Evolutionary conservation across 306 rosid genomes (phyloP).

Genomic region (Mucuna pruriens): DNA sequence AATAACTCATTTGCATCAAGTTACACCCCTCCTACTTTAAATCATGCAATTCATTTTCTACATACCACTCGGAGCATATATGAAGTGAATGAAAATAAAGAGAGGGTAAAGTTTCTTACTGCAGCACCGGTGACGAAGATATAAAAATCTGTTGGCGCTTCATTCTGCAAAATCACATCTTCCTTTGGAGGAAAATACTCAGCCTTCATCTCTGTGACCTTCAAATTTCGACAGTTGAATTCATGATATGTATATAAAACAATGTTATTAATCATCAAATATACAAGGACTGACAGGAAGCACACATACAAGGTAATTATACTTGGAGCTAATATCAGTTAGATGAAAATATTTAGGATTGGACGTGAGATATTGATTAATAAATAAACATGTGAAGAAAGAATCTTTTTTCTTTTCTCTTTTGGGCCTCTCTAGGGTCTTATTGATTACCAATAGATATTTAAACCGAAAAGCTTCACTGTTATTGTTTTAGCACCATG

Average conservation of each 20-base stretch:
- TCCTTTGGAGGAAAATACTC: constrained; percentile 96
- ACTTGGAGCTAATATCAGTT: not conserved
- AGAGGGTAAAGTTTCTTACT: constrained; percentile 51
- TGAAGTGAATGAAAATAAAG: not conserved
- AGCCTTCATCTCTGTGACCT: constrained; percentile 90
- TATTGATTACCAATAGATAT: not conserved
- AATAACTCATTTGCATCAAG: not conserved
- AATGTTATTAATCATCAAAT: not conserved
- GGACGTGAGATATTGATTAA: not conserved
- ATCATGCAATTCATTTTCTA: not conserved
- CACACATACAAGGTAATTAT: not conserved
- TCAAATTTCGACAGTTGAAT: constrained; percentile 19
- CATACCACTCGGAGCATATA: not conserved
- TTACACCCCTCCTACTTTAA: not conserved
- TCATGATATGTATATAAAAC: constrained; percentile 25
- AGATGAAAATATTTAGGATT: not conserved
- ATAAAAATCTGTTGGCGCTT: constrained; percentile 87
- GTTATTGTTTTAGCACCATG: not conserved
- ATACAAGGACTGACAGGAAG: constrained; percentile 21
- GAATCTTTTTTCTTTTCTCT: not conserved
- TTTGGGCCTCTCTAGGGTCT: not conserved
- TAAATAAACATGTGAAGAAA: constrained; percentile 4
- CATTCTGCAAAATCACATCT: constrained; percentile 80
- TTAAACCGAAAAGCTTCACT: not conserved
- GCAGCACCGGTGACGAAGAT: constrained; percentile 72